Evolutionary conservation across 257 asterid species (phyloP).

Genomic region (Petrea volubilis): DNA sequence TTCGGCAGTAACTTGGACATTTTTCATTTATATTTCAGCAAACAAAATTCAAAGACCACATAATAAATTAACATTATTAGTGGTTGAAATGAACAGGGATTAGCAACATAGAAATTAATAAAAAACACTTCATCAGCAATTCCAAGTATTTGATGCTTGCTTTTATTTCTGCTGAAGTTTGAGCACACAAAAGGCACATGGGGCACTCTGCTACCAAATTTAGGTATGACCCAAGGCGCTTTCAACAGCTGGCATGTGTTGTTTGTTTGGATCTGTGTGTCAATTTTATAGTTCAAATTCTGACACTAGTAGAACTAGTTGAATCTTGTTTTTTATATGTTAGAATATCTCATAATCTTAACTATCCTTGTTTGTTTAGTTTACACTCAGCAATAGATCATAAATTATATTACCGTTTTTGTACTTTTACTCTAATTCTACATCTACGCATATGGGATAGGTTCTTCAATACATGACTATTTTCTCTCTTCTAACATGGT

Average conservation of each 20-base stretch:
- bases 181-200: background rate
- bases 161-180: background rate
- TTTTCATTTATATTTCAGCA: background rate
- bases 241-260: background rate
- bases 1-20: background rate
- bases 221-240: background rate
- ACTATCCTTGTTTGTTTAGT: too few relatives aligned
- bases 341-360: too few relatives aligned
- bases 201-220: background rate
- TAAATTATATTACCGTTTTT: too few relatives aligned
- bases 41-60: background rate
- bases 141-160: conserved; percentile 12
- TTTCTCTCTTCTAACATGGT: too few relatives aligned
- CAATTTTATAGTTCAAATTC: background rate
- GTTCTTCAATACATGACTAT: too few relatives aligned
- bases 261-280: background rate
- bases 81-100: background rate
- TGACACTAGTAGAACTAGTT: background rate
- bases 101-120: background rate
- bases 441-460: too few relatives aligned
- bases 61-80: background rate
- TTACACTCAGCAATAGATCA: too few relatives aligned
- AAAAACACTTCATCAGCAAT: conserved; percentile 1
- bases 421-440: too few relatives aligned
- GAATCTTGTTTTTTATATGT: background rate